phyloP scores from a whole-genome alignment of 2,329 filamentous ascomycete species.

The Clarireedia hainanense region DNA sequence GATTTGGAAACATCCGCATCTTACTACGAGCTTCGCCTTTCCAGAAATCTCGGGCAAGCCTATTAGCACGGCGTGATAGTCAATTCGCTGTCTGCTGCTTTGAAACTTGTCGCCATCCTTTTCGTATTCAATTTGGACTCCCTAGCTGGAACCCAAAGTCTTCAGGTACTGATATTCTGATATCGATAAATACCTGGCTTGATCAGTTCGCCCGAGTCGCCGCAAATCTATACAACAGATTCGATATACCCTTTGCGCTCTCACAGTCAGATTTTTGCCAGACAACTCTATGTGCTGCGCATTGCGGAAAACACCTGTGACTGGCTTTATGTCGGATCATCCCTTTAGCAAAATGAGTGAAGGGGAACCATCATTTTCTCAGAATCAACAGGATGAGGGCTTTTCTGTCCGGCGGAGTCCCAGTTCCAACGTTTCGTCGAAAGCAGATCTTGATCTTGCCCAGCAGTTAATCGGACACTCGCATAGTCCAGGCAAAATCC shows the following conservation, averaged over 20 bases:
- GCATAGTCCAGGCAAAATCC: slow-evolving; percentile 10
- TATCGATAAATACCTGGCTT: too few species aligned
- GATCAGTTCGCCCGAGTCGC: too few species aligned
- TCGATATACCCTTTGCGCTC: not conserved
- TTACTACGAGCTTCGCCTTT: not conserved
- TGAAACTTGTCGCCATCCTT: not conserved
- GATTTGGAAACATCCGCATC: not conserved
- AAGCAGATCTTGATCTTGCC: slow-evolving; percentile 22
- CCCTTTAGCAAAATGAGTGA: slow-evolving; percentile 18
- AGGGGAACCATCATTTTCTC: slow-evolving; percentile 14
- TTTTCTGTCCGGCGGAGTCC: slow-evolving; percentile 17
- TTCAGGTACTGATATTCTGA: too few species aligned
- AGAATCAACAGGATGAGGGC: slow-evolving; percentile 15
- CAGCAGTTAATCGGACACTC: slow-evolving; percentile 21
- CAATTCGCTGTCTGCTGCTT: not conserved
- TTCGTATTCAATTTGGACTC: not conserved
- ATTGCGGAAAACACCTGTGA: slow-evolving; percentile 16
- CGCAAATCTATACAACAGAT: too few species aligned
- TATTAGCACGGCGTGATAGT: not conserved
- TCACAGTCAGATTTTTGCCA: not conserved
- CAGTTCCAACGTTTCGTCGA: slow-evolving; percentile 17
- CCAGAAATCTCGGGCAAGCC: not conserved
- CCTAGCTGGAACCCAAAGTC: too few species aligned
- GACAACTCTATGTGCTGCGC: slow-evolving; percentile 21
- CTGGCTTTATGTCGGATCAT: slow-evolving; percentile 26